phyloP scores from a whole-genome alignment of 192 early-diverging fungal species.

The Globomyces pollinis-pini region DNA sequence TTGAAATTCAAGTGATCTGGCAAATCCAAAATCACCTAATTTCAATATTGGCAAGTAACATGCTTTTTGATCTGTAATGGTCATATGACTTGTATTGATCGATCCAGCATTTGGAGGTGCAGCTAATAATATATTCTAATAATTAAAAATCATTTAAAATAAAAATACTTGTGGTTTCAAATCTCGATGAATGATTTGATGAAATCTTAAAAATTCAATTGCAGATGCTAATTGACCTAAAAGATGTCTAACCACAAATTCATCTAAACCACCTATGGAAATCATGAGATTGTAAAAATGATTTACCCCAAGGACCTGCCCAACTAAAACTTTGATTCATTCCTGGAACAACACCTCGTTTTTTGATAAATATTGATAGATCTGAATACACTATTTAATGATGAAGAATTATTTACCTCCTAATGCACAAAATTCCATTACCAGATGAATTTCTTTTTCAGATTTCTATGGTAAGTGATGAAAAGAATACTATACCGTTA shows the following conservation, averaged over 20 bases:
- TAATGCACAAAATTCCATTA: conserved; percentile 97
- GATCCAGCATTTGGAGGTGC: background rate
- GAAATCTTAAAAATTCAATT: conserved; percentile 76
- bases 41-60: conserved; percentile 73
- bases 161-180: conserved; percentile 84
- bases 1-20: conserved; percentile 71
- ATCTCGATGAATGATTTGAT: conserved; percentile 90
- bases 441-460: conserved; percentile 84
- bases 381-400: conserved; percentile 60
- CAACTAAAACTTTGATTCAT: background rate
- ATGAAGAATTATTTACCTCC: conserved; percentile 91
- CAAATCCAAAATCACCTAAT: conserved; percentile 98
- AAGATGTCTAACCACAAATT: conserved; percentile 76
- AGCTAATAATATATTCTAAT: no score
- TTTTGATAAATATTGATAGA: conserved; percentile 81
- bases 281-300: background rate
- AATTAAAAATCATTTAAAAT: background rate
- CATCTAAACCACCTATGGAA: conserved; percentile 73
- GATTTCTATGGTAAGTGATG: conserved; percentile 73
- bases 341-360: conserved; percentile 26
- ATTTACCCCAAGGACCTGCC: conserved; percentile 50
- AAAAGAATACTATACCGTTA: conserved; percentile 55
- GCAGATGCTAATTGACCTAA: conserved; percentile 79
- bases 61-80: conserved; percentile 14
- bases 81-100: background rate